Evolutionary conservation across 2,329 filamentous ascomycete species (phyloP).

Genomic region (Stromatinia cepivora): DNA sequence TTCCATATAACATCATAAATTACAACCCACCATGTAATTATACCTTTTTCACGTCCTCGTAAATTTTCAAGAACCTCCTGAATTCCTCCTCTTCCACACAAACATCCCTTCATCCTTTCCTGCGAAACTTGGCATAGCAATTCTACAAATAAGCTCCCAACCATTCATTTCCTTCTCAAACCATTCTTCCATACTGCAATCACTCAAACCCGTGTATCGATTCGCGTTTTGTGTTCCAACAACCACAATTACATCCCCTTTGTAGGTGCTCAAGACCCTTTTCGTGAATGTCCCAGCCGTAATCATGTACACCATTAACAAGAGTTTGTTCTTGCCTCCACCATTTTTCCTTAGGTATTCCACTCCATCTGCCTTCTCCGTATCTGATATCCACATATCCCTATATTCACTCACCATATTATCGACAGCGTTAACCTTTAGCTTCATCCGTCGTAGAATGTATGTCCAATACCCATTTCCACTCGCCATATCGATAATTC

Average conservation of each 20-base stretch:
- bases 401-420: constrained; percentile 68
- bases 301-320: constrained; percentile 73
- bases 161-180: constrained; percentile 57
- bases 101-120: constrained; percentile 76
- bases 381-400: constrained; percentile 68
- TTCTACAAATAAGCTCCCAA: constrained; percentile 62
- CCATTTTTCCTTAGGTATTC: constrained; percentile 54
- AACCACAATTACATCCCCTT: constrained; percentile 65
- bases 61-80: not conserved
- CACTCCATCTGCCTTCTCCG: constrained; percentile 59
- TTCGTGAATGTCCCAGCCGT: constrained; percentile 65
- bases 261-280: constrained; percentile 59
- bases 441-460: constrained; percentile 62
- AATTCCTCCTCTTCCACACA: constrained; percentile 47
- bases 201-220: constrained; percentile 69
- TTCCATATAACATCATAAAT: not conserved
- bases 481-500: constrained; percentile 65
- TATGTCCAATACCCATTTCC: constrained; percentile 77
- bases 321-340: constrained; percentile 55
- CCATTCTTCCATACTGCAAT: constrained; percentile 65
- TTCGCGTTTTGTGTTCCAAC: constrained; percentile 74
- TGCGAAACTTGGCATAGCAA: constrained; percentile 71
- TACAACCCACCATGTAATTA: not conserved
- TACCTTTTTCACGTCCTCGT: not conserved
- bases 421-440: constrained; percentile 61